Evolutionary conservation across 176 grass and related monocot genomes (phyloP).

Genomic region (Oryza rufipogon): DNA sequence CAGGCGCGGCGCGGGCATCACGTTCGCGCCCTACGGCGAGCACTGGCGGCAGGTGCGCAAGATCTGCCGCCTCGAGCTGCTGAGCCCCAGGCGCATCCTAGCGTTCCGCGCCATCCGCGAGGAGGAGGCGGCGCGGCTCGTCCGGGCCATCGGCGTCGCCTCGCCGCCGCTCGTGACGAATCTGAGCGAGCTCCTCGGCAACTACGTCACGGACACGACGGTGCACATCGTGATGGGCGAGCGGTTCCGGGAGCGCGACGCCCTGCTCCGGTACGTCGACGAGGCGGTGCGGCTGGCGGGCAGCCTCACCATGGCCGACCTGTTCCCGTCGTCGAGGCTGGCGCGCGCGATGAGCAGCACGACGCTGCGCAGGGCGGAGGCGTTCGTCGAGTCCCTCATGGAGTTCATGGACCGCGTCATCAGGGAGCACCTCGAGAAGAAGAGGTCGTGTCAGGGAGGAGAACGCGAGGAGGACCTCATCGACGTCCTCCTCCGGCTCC

Average conservation of each 20-base stretch:
- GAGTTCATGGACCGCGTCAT: conserved; percentile 23
- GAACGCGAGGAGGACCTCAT: conserved; percentile 12
- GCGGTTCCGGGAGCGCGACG: conserved; percentile 11
- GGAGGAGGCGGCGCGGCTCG: background rate
- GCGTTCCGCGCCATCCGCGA: background rate
- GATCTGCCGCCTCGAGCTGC: background rate
- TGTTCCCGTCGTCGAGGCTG: background rate
- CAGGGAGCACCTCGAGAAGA: background rate
- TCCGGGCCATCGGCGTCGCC: background rate
- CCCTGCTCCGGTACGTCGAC: background rate
- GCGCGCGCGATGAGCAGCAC: background rate
- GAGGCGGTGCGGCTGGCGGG: background rate
- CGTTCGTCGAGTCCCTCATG: background rate
- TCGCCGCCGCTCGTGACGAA: background rate
- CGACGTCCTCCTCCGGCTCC: background rate
- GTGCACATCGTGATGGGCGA: background rate
- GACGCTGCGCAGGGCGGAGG: background rate
- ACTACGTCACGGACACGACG: background rate
- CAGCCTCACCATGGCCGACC: conserved; percentile 19
- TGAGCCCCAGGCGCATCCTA: background rate
- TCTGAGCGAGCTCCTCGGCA: background rate
- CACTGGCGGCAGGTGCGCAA: background rate
- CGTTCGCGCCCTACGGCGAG: conserved; percentile 3
- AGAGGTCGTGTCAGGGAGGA: background rate
- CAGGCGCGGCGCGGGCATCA: background rate